phyloP scores from a whole-genome alignment of 192 early-diverging fungal genomes.

The Pilaira anomala region DNA sequence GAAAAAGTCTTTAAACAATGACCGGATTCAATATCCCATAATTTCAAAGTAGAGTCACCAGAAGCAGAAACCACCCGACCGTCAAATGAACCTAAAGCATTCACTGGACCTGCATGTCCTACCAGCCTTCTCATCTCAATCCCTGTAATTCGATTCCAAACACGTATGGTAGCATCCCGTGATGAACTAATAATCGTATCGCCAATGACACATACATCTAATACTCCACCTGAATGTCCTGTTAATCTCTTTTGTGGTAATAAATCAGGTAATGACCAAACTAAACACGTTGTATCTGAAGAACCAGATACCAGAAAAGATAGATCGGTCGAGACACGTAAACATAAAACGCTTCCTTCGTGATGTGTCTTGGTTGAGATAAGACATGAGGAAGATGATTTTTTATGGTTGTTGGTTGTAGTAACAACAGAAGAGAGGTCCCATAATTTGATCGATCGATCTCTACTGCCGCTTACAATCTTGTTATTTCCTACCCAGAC shows the following conservation, averaged over 20 bases:
- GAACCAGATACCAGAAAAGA: constrained; percentile 78
- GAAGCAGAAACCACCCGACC: constrained; percentile 79
- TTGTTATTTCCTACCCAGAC: constrained; percentile 72
- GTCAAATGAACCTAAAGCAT: constrained; percentile 80
- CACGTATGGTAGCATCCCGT: constrained; percentile 88
- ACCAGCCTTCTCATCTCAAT: constrained; percentile 59
- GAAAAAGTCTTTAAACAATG: constrained; percentile 67
- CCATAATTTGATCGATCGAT: constrained; percentile 82
- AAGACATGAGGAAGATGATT: constrained; percentile 46
- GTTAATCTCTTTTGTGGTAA: constrained; percentile 49
- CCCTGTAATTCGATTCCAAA: constrained; percentile 73
- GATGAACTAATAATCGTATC: constrained; percentile 81
- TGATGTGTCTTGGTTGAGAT: constrained; percentile 60
- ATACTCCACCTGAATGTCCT: constrained; percentile 78
- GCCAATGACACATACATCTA: constrained; percentile 81
- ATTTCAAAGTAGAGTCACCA: constrained; percentile 76
- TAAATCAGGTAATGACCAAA: constrained; percentile 63
- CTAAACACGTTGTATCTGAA: constrained; percentile 76
- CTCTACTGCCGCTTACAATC: constrained; percentile 77
- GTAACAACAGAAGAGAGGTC: constrained; percentile 55
- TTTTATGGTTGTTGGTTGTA: constrained; percentile 26
- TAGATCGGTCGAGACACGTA: constrained; percentile 70
- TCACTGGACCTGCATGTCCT: constrained; percentile 93
- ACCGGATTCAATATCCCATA: constrained; percentile 75
- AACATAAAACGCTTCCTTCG: constrained; percentile 68